Evolutionary conservation across 2,329 filamentous ascomycete species (phyloP).

Genomic region (Cladosporium cucumerinum): DNA sequence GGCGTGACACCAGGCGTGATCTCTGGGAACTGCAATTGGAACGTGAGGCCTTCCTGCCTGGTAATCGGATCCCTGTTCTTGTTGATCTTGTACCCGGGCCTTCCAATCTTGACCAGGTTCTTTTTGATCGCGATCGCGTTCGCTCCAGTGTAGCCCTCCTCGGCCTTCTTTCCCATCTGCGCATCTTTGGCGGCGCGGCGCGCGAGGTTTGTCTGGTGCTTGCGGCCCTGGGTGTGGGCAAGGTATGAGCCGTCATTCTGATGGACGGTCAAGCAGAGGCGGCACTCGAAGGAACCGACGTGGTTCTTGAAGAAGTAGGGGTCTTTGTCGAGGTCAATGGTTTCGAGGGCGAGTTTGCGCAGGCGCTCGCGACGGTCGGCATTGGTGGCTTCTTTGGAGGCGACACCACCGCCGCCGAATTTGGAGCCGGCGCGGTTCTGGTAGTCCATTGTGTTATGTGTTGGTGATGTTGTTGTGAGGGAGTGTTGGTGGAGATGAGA

Average conservation of each 20-base stretch:
- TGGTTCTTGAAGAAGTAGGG: slow-evolving; percentile 99
- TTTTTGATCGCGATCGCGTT: slow-evolving; percentile 67
- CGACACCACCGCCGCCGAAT: slow-evolving; percentile 95
- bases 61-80: slow-evolving; percentile 89
- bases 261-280: slow-evolving; percentile 93
- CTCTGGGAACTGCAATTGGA: slow-evolving; percentile 94
- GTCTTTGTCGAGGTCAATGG: slow-evolving; percentile 98
- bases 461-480: neutral
- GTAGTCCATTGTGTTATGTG: slow-evolving; percentile 28
- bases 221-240: slow-evolving; percentile 95
- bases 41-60: slow-evolving; percentile 84
- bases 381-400: slow-evolving; percentile 88
- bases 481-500: neutral
- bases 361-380: slow-evolving; percentile 96
- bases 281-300: slow-evolving; percentile 95
- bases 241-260: slow-evolving; percentile 99
- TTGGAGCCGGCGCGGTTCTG: slow-evolving; percentile 96
- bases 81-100: slow-evolving; percentile 96
- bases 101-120: slow-evolving; percentile 90
- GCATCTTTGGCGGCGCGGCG: slow-evolving; percentile 93
- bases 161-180: slow-evolving; percentile 73
- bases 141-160: slow-evolving; percentile 65
- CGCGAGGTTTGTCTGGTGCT: slow-evolving; percentile 97
- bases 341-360: slow-evolving; percentile 95
- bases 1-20: slow-evolving; percentile 72